A percentile compares a stretch with the other conserved stretches of the same genome.
These are phyloP conservation scores for Nakazawaea wyomingensis DNA, from an alignment of 805 yeast species.

Conservation along the genomic window DNA sequence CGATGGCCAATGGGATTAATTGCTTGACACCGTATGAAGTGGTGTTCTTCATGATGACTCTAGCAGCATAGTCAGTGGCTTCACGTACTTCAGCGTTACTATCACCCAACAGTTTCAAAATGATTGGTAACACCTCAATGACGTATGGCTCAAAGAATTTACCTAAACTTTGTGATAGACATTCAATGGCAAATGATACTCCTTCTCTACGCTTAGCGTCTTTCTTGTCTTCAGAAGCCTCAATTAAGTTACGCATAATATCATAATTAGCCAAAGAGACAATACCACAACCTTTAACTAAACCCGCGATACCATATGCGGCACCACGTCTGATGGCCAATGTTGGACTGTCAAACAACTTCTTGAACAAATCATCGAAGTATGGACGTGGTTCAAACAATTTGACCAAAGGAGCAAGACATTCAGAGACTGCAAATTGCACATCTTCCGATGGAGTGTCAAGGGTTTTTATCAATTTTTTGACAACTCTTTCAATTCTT, in stretches of 20 bases:
- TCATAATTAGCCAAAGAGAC: constrained; percentile 70
- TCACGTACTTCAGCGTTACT: constrained; percentile 77
- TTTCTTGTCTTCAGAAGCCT: constrained; percentile 85
- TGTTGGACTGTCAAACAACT: constrained; percentile 47
- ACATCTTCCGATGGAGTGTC: constrained; percentile 88
- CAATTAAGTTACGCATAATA: constrained; percentile 65
- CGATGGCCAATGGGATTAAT: constrained; percentile 85
- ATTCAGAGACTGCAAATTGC: constrained; percentile 80
- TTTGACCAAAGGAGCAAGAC: constrained; percentile 77
- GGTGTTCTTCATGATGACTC: constrained; percentile 82
- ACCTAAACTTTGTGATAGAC: constrained; percentile 73
- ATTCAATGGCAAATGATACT: constrained; percentile 81
- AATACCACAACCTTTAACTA: constrained; percentile 87
- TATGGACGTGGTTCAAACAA: constrained; percentile 46
- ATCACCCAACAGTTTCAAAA: constrained; percentile 83
- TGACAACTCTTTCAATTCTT: constrained; percentile 61
- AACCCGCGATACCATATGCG: constrained; percentile 93
- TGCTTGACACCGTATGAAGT: constrained; percentile 89
- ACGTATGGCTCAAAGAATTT: constrained; percentile 90
- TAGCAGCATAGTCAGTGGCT: constrained; percentile 84
- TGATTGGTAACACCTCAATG: constrained; percentile 76
- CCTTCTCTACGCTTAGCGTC: constrained; percentile 75
- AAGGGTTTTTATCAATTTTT: constrained; percentile 65
- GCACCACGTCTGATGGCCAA: constrained; percentile 77
- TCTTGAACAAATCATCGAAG: constrained; percentile 53